phyloP scores from a whole-genome alignment of 2,329 filamentous ascomycete genomes.

The Penicillium digitatum region DNA sequence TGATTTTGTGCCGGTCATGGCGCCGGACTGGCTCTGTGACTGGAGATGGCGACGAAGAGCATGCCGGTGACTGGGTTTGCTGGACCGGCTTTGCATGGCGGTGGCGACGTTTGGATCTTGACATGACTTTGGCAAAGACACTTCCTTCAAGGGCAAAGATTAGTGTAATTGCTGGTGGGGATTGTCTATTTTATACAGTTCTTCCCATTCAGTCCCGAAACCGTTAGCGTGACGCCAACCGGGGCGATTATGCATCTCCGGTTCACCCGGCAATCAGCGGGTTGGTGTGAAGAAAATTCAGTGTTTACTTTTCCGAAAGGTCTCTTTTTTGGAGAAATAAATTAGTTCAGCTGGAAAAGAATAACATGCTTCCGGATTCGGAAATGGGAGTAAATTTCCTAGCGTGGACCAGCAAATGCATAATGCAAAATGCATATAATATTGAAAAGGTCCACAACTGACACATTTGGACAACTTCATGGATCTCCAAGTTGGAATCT shows the following conservation, averaged over 20 bases:
- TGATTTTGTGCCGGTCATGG: not conserved
- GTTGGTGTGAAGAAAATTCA: not conserved
- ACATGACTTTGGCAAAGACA: not conserved
- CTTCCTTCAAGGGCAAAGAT: not conserved
- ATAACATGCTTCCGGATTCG: not conserved
- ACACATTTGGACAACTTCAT: not conserved
- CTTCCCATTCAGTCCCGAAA: not conserved
- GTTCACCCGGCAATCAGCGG: not conserved
- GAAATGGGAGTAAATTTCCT: not conserved
- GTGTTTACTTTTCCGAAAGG: too few species aligned
- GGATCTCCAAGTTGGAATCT: not conserved
- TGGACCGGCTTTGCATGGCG: not conserved
- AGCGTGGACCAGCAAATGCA: not conserved
- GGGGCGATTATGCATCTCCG: not conserved
- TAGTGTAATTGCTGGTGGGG: not conserved
- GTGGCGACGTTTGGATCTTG: not conserved
- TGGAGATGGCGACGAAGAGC: not conserved
- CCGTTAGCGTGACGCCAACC: not conserved
- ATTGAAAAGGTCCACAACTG: not conserved
- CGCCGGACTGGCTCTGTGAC: not conserved
- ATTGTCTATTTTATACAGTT: not conserved
- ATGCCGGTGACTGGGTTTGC: not conserved
- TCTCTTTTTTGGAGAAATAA: not conserved
- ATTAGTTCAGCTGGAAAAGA: not conserved
- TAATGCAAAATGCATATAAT: not conserved